Conservation (phyloP, 225 moss, liverwort and hornwort species). For the Physcomitrellopsis africana region DNA sequence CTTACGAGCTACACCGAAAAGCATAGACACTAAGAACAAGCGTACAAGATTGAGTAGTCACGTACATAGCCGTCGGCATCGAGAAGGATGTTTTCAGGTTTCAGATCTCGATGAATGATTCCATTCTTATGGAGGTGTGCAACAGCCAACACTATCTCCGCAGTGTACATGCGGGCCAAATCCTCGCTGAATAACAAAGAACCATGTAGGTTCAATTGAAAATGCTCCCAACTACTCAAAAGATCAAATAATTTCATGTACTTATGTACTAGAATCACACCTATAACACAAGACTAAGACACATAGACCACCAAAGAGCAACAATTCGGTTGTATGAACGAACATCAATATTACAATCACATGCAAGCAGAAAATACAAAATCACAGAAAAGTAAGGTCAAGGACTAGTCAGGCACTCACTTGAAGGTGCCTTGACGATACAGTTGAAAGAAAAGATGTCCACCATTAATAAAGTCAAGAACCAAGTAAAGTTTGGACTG, state of each 20-base stretch:
- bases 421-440: conserved; percentile 95
- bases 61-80: conserved; percentile 97
- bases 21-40: neutral
- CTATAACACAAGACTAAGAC: neutral
- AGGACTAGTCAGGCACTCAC: conserved; percentile 46
- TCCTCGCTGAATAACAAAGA: conserved; percentile 67
- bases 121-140: conserved; percentile 88
- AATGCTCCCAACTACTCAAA: conserved; percentile 3
- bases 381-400: conserved; percentile 22
- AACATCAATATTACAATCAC: conserved; percentile 9
- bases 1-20: neutral
- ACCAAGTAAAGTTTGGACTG: conserved; percentile 88
- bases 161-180: conserved; percentile 85
- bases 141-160: conserved; percentile 95
- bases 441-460: conserved; percentile 95
- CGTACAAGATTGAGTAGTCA: neutral
- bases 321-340: neutral
- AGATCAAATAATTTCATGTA: neutral
- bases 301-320: no score
- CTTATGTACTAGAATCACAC: no score
- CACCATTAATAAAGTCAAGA: conserved; percentile 95
- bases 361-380: conserved; percentile 22
- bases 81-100: conserved; percentile 97
- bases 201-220: conserved; percentile 22
- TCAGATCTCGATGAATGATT: conserved; percentile 94